Percentiles rank a stretch among this genome's conserved stretches.
Conservation (phyloP, 1,284 basidiomycete species). For the Apiotrichum siamense region DNA sequence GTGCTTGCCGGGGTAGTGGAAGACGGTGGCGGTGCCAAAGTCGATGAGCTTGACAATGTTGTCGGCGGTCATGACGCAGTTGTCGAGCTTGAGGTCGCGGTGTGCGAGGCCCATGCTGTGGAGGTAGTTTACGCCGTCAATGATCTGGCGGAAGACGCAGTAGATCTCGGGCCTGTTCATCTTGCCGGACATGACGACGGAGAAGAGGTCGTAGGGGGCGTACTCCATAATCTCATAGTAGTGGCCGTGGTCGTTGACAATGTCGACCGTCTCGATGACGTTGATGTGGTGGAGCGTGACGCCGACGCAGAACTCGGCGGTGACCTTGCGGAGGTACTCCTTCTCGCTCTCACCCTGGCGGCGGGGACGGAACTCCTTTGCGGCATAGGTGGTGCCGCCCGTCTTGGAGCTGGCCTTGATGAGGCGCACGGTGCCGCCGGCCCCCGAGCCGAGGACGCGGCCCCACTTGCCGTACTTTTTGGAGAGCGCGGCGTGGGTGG, state of each 20-base stretch:
- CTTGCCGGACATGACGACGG: constrained; percentile 98
- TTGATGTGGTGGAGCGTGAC: constrained; percentile 91
- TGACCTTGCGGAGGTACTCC: constrained; percentile 99
- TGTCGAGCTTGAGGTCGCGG: constrained; percentile 97
- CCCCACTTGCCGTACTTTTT: constrained; percentile 99
- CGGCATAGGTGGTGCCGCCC: constrained; percentile 80
- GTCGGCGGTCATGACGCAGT: constrained; percentile 93
- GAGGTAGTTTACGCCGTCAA: constrained; percentile 95
- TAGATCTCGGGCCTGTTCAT: constrained; percentile 98
- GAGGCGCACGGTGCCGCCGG: constrained; percentile 93
- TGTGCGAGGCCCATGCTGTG: constrained; percentile 97
- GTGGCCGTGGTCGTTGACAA: constrained; percentile 94
- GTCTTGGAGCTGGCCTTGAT: constrained; percentile 80
- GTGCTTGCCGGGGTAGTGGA: constrained; percentile 92
- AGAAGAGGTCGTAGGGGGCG: constrained; percentile 96
- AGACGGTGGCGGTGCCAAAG: constrained; percentile 98
- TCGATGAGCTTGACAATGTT: constrained; percentile 99
- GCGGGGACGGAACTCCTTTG: constrained; percentile 94
- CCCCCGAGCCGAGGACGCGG: constrained; percentile 86
- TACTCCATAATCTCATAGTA: constrained; percentile 99
- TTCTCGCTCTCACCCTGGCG: constrained; percentile 81
- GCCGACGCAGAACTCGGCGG: constrained; percentile 96
- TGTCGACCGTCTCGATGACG: constrained; percentile 97
- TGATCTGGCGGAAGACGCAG: constrained; percentile 98
- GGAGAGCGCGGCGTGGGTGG: constrained; percentile 81